Percentiles rank a stretch among this genome's conserved stretches.
These are phyloP conservation scores for Diplodia seriata DNA, from an alignment of 2,329 filamentous ascomycete genomes.

Conservation along the genomic window DNA sequence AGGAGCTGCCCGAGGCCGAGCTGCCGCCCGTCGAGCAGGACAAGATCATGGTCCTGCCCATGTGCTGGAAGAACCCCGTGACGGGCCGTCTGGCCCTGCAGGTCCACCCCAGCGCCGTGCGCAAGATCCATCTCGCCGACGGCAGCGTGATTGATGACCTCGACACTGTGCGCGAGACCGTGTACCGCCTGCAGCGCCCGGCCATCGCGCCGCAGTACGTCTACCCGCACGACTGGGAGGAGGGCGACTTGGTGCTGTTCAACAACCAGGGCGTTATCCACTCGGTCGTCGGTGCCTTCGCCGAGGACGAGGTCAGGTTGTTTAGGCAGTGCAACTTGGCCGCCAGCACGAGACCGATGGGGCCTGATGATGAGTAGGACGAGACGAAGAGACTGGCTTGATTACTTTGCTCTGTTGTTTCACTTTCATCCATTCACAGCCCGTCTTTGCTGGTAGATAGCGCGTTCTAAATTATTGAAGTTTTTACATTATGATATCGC, in stretches of 20 bases:
- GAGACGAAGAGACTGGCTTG: background rate
- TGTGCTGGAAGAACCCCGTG: slow-evolving; percentile 79
- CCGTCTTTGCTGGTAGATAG: background rate
- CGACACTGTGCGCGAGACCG: slow-evolving; percentile 68
- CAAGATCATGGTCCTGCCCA: slow-evolving; percentile 75
- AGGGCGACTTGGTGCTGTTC: slow-evolving; percentile 78
- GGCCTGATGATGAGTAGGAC: slow-evolving; percentile 20
- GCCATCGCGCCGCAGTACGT: slow-evolving; percentile 73
- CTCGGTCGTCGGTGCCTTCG: slow-evolving; percentile 76
- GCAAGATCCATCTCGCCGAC: slow-evolving; percentile 70
- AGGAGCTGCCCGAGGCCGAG: slow-evolving; percentile 65
- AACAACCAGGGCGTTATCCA: slow-evolving; percentile 79
- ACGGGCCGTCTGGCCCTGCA: slow-evolving; percentile 74
- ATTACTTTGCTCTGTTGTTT: background rate
- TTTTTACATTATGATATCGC: background rate
- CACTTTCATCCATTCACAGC: background rate
- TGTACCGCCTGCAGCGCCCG: slow-evolving; percentile 75
- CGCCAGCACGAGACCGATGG: slow-evolving; percentile 52
- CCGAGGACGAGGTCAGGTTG: slow-evolving; percentile 73
- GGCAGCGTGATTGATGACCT: slow-evolving; percentile 75
- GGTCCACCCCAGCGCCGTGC: slow-evolving; percentile 74
- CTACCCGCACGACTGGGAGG: slow-evolving; percentile 78
- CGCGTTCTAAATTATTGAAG: background rate
- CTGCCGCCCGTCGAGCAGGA: slow-evolving; percentile 69
- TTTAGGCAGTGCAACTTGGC: slow-evolving; percentile 83